phyloP scores from a whole-genome alignment of 768 basidiomycete species.

The Boletus huronensis region DNA sequence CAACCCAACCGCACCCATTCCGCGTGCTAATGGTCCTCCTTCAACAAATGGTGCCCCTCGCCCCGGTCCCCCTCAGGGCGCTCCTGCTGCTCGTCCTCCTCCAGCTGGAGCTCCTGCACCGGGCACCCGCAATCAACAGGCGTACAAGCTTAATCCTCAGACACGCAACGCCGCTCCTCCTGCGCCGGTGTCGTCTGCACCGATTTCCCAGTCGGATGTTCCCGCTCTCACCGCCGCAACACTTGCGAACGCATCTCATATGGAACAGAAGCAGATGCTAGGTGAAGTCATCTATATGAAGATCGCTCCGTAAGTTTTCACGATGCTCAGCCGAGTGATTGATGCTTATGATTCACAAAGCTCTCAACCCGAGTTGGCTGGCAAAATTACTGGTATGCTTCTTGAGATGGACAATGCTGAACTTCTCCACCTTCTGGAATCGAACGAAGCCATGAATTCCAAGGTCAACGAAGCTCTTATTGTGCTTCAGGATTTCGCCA shows the following conservation, averaged over 20 bases:
- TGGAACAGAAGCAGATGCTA: constrained; percentile 98
- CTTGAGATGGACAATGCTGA: constrained; percentile 98
- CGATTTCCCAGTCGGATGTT: constrained; percentile 46
- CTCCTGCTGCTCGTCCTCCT: constrained; percentile 42
- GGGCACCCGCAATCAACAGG: constrained; percentile 33
- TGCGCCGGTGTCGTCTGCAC: constrained; percentile 31
- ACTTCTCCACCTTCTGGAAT: constrained; percentile 83
- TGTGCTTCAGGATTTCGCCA: constrained; percentile 83
- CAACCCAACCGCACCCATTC: constrained; percentile 56
- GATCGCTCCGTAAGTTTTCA: constrained; percentile 62
- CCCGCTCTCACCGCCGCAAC: constrained; percentile 60
- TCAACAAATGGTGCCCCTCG: constrained; percentile 55
- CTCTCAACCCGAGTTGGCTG: constrained; percentile 87
- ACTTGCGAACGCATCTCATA: constrained; percentile 55
- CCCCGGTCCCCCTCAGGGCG: constrained; percentile 37
- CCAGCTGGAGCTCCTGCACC: constrained; percentile 47
- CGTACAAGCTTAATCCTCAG: constrained; percentile 33
- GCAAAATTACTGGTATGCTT: constrained; percentile 98
- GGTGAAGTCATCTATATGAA: constrained; percentile 96
- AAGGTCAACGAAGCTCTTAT: constrained; percentile 91
- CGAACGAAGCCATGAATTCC: constrained; percentile 73
- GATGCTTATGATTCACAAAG: constrained; percentile 35
- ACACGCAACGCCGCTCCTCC: constrained; percentile 37
- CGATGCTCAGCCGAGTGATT: not conserved
- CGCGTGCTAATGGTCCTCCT: constrained; percentile 62